Percentiles rank a stretch among this genome's conserved stretches.
phyloP scores from a whole-genome alignment of 2,329 filamentous ascomycete genomes.

The Periconia digitata region DNA sequence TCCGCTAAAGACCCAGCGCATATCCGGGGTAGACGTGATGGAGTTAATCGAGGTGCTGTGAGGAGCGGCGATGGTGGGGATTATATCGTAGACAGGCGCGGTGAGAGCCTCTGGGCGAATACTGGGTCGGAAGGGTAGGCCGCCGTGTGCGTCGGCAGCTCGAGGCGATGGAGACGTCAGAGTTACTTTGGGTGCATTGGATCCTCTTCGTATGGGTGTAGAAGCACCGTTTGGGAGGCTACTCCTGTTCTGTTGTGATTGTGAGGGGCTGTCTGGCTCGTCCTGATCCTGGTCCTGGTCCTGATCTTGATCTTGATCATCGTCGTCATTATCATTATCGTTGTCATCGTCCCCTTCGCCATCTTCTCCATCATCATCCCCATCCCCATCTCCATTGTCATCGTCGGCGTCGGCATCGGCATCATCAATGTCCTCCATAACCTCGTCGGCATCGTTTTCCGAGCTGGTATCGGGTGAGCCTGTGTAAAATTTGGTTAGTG shows the following conservation, averaged over 20 bases:
- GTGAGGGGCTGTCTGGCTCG: slow-evolving; percentile 48
- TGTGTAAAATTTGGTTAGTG: slow-evolving; percentile 20
- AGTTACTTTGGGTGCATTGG: slow-evolving; percentile 45
- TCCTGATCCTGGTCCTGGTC: slow-evolving; percentile 48
- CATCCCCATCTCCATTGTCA: slow-evolving; percentile 44
- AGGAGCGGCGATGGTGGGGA: slow-evolving; percentile 89
- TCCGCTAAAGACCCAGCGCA: slow-evolving; percentile 92
- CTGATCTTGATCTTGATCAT: slow-evolving; percentile 37
- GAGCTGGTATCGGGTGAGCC: slow-evolving; percentile 43
- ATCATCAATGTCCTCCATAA: slow-evolving; percentile 47
- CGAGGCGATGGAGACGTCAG: slow-evolving; percentile 52
- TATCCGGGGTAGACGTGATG: slow-evolving; percentile 86
- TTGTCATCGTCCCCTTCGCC: slow-evolving; percentile 45
- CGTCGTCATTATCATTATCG: slow-evolving; percentile 42
- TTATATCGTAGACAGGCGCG: slow-evolving; percentile 86
- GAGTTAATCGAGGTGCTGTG: slow-evolving; percentile 96
- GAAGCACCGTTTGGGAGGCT: slow-evolving; percentile 30
- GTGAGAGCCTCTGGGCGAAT: slow-evolving; percentile 78
- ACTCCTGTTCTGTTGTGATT: slow-evolving; percentile 37
- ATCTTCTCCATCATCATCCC: slow-evolving; percentile 44
- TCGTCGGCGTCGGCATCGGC: slow-evolving; percentile 44
- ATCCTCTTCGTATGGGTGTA: slow-evolving; percentile 21
- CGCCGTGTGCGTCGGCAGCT: slow-evolving; percentile 28
- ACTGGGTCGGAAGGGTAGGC: slow-evolving; percentile 57
- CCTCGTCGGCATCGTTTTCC: slow-evolving; percentile 49